phyloP scores from a whole-genome alignment of 2,329 filamentous ascomycete species.

The Escovopsis weberi region DNA sequence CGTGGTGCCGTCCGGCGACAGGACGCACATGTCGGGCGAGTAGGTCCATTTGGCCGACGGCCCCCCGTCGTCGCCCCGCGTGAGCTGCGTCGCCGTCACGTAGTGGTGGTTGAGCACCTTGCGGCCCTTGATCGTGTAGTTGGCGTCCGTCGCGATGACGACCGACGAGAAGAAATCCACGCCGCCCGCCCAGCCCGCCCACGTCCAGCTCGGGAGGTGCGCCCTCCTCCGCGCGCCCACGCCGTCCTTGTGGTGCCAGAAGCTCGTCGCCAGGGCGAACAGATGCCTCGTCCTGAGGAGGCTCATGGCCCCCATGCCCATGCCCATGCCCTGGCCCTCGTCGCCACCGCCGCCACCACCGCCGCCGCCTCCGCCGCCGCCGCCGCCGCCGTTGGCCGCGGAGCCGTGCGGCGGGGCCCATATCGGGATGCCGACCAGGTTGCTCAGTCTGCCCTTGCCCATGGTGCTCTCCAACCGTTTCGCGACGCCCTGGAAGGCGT shows the following conservation, averaged over 20 bases:
- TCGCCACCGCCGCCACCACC: neutral
- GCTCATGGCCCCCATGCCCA: too few species aligned
- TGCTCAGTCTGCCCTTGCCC: slow-evolving; percentile 15
- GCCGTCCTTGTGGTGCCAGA: slow-evolving; percentile 21
- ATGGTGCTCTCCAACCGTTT: slow-evolving; percentile 17
- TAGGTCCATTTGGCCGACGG: slow-evolving; percentile 19
- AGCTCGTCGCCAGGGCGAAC: slow-evolving; percentile 20
- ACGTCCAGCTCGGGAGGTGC: slow-evolving; percentile 23
- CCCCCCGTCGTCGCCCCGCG: slow-evolving; percentile 14
- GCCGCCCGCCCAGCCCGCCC: slow-evolving; percentile 21
- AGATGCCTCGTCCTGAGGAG: slow-evolving; percentile 16
- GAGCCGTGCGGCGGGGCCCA: neutral
- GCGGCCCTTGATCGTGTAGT: slow-evolving; percentile 13
- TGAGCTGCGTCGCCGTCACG: slow-evolving; percentile 20
- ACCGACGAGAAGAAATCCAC: slow-evolving; percentile 21
- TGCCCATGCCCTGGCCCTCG: neutral
- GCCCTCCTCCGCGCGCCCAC: slow-evolving; percentile 12
- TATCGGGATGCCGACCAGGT: slow-evolving; percentile 2
- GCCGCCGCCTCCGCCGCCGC: neutral
- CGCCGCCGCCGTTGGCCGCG: neutral
- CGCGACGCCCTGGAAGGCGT: slow-evolving; percentile 18
- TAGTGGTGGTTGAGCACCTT: slow-evolving; percentile 22
- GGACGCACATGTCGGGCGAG: slow-evolving; percentile 17
- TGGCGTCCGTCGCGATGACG: slow-evolving; percentile 14
- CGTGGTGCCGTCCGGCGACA: slow-evolving; percentile 13